These are phyloP conservation scores for Fraxinus paxiana DNA, from an alignment of 305 asterid species.

Conservation along the genomic window DNA sequence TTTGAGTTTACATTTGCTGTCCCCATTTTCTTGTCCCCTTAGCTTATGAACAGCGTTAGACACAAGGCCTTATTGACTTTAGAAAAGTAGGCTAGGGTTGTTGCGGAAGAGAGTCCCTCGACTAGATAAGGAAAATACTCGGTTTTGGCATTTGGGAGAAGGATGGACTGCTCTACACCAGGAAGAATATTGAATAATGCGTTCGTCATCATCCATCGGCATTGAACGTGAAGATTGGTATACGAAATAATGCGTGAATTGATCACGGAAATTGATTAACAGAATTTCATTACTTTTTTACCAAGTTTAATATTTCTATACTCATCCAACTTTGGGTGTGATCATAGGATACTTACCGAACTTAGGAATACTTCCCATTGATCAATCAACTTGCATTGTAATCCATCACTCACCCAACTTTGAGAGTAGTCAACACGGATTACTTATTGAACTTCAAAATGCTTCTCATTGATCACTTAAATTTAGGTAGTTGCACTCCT, in stretches of 20 bases:
- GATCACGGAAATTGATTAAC: not conserved
- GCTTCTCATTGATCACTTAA: not conserved
- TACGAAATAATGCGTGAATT: not conserved
- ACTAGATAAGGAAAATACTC: not conserved
- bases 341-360: not conserved
- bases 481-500: not conserved
- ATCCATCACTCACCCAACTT: not conserved
- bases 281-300: not conserved
- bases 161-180: not conserved
- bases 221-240: not conserved
- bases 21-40: not conserved
- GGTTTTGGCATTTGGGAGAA: not conserved
- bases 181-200: not conserved
- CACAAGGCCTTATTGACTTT: not conserved
- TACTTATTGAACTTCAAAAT: not conserved
- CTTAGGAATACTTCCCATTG: not conserved
- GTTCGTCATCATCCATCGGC: not conserved
- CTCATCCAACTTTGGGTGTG: not conserved
- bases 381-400: not conserved
- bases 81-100: not conserved
- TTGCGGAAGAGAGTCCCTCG: not conserved
- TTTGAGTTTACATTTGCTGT: not conserved
- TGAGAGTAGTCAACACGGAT: not conserved
- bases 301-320: not conserved
- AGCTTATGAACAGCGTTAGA: not conserved